phyloP scores from a whole-genome alignment of 2,329 filamentous ascomycete species.

The Neonectria ditissima region DNA sequence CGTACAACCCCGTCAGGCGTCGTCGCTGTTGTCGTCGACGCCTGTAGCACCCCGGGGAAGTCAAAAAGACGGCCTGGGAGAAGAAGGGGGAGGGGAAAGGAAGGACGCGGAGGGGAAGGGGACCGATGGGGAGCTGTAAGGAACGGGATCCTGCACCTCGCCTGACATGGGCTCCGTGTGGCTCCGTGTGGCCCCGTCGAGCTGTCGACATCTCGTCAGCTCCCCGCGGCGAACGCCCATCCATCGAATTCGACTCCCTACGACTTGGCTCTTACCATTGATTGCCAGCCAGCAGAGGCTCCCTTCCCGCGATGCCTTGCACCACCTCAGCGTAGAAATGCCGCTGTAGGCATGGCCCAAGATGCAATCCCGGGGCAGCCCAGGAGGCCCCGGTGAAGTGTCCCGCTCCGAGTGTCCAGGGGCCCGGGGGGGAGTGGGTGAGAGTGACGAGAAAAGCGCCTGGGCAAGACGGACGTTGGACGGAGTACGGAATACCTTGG shows the following conservation, averaged over 20 bases:
- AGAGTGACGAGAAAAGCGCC: conserved; percentile 11
- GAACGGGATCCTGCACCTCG: conserved; percentile 27
- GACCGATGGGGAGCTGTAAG: conserved; percentile 26
- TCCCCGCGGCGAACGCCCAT: conserved; percentile 15
- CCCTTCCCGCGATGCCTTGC: conserved; percentile 18
- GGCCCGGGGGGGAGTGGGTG: conserved; percentile 11
- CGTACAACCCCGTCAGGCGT: conserved; percentile 3
- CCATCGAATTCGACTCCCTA: conserved; percentile 6
- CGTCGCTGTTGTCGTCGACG: conserved; percentile 38
- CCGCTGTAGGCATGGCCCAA: conserved; percentile 38
- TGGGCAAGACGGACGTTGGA: conserved; percentile 14
- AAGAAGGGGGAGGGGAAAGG: conserved; percentile 19
- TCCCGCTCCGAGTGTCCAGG: conserved; percentile 37
- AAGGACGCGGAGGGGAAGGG: conserved; percentile 4
- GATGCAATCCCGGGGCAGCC: conserved; percentile 40
- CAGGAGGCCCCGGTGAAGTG: conserved; percentile 39
- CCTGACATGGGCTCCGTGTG: no score
- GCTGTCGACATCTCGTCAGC: conserved; percentile 11
- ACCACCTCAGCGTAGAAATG: conserved; percentile 35
- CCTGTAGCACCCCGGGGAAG: conserved; percentile 35
- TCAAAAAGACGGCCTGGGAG: conserved; percentile 12
- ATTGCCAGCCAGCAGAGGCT: conserved; percentile 10
- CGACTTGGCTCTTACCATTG: not conserved
- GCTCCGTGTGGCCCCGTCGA: conserved; percentile 1
- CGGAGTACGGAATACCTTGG: conserved; percentile 17